Conservation (phyloP, 2,329 filamentous ascomycete genomes). For the Trichoderma breve region DNA sequence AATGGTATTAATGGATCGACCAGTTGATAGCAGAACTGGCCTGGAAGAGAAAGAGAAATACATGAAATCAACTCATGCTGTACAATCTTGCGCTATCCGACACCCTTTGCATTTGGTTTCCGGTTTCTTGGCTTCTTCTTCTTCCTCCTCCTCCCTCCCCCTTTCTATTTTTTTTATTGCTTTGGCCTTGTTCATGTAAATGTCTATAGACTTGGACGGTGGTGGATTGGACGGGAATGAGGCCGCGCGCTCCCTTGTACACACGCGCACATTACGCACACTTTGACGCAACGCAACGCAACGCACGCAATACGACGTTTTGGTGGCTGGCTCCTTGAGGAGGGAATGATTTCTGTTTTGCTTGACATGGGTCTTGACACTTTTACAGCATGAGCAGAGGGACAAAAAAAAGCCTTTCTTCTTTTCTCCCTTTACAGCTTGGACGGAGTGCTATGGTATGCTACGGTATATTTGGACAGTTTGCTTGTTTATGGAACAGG, state of each 20-base stretch:
- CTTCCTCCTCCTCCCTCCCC: not conserved
- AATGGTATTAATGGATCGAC: slow-evolving; percentile 33
- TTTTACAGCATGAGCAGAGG: slow-evolving; percentile 3
- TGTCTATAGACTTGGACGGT: slow-evolving; percentile 17
- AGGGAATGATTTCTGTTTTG: not conserved
- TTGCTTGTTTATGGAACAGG: not conserved
- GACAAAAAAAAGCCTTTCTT: not conserved
- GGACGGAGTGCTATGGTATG: slow-evolving; percentile 13
- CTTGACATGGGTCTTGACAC: not conserved
- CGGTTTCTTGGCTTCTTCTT: not conserved
- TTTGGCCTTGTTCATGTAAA: slow-evolving; percentile 6
- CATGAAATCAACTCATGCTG: slow-evolving; percentile 7
- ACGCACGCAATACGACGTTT: slow-evolving; percentile 6
- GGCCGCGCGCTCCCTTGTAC: slow-evolving; percentile 8
- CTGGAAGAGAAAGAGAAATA: not conserved
- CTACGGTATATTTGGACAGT: slow-evolving; percentile 15
- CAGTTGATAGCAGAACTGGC: not conserved
- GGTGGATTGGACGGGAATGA: not conserved
- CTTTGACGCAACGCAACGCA: slow-evolving; percentile 6
- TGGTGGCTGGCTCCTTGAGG: not conserved
- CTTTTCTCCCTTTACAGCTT: not conserved
- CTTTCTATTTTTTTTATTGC: not conserved
- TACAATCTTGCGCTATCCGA: slow-evolving; percentile 6
- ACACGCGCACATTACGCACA: slow-evolving; percentile 14
- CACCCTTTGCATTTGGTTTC: not conserved